Base-by-base conservation (phyloP, 352 stramenopile species). In the Blastocystis hominis region DNA sequence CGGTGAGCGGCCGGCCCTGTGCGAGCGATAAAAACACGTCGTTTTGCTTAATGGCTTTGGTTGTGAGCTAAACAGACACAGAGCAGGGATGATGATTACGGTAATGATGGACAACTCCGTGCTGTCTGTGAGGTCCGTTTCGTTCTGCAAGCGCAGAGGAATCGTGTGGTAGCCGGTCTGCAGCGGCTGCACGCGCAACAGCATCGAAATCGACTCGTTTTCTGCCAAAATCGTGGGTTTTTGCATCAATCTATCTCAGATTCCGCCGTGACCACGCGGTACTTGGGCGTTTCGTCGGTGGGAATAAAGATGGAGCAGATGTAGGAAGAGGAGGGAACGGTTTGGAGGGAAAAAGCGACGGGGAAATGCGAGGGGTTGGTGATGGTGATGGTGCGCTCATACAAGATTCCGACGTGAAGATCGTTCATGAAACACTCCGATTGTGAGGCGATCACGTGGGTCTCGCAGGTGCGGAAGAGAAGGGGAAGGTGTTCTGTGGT, bases 21-120 rank as follows among this genome's bases (percentile, higher is more conserved):
- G 72, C 50, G 4, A 84, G n/a, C 9, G 72, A 84, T 5, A 84
- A 68, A 24, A 84, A 84, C 10, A 84, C 53, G 24, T 84, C 72
- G 13, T 84, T 10, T 24, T 84, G 72, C 36, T 84, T 84, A 53
- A 84, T 66, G 17, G 72, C 72, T 24, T 68, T 84, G 0, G 72
- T 84, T 17, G 72, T 84, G 20, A 84, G 42, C 72, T 84, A 66
- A 5, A 34, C 68, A 4, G 44, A 13, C 36, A 17, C 9, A 47
- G 6, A 47, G 42, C 38, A 3, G 20, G 10, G 2, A 34, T 44
- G 50, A 84, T 68, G 24, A 30, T 30, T 30, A 84, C 72, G 10
- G 72, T 84, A 1, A 68, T 46, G 55, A 84, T 46, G 1, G n/a
- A 54, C 30, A 84, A 50, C 38, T 63, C 24, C 17, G 38, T 36